Evolutionary conservation across 192 early-diverging fungal genomes (phyloP).

Genomic region (Umbelopsis sp.): DNA sequence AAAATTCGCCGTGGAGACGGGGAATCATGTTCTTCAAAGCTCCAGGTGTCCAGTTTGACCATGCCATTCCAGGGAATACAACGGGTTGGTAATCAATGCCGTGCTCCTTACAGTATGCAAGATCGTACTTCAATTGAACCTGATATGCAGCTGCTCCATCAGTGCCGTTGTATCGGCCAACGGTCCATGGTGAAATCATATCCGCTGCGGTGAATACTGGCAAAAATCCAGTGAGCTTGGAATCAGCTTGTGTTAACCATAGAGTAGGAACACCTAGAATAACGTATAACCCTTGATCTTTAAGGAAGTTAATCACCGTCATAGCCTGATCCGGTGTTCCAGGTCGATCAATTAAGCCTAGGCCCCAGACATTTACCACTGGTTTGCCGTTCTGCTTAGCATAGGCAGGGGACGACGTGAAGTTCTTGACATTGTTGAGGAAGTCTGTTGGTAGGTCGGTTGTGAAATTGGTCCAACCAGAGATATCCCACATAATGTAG

Average conservation of each 20-base stretch:
- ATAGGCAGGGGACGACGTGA: constrained; percentile 19
- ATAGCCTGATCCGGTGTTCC: constrained; percentile 13
- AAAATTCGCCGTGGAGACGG: constrained; percentile 18
- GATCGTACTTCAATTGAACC: constrained; percentile 22
- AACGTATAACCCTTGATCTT: constrained; percentile 18
- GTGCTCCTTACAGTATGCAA: constrained; percentile 19
- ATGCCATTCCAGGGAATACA: constrained; percentile 17
- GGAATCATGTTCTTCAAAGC: constrained; percentile 18
- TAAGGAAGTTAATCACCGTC: constrained; percentile 19
- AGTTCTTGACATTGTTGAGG: constrained; percentile 19
- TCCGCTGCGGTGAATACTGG: constrained; percentile 19
- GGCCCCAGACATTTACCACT: constrained; percentile 18
- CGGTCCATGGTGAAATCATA: constrained; percentile 18
- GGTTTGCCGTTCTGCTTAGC: constrained; percentile 18
- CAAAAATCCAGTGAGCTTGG: constrained; percentile 20
- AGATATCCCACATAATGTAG: constrained; percentile 22
- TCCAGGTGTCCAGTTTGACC: constrained; percentile 18
- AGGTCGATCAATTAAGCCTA: constrained; percentile 13
- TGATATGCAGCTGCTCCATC: constrained; percentile 20
- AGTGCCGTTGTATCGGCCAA: constrained; percentile 22
- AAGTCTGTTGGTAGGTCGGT: constrained; percentile 20
- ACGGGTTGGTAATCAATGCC: constrained; percentile 21
- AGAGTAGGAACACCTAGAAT: constrained; percentile 20
- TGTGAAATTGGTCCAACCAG: constrained; percentile 21
- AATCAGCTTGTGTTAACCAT: constrained; percentile 18